Base-by-base conservation (phyloP, 495 filamentous ascomycete species). In the Penicillium ucsense region DNA sequence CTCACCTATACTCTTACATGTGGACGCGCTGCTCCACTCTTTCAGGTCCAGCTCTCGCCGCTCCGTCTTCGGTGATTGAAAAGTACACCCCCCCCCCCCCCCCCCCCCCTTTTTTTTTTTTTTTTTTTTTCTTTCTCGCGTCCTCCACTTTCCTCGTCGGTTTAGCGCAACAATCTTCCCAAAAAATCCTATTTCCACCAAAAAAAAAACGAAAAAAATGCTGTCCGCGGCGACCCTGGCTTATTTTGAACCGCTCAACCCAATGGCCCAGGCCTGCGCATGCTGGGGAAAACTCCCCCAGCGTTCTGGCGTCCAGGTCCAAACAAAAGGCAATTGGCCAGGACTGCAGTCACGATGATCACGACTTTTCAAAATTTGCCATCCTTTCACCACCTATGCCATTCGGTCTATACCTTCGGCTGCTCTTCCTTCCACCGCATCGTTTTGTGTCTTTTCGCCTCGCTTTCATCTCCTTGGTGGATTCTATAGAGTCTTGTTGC, bases 341-440 rank as follows among this genome's bases (percentile, higher is more conserved):
- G 56, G 54, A 52, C 57, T 64, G 64, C 62, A 65, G 68, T 64
- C 60, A 70, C 63, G 66, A 72, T 63, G 67, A 70, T 72, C 52
- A 75, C 61, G 71, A 72, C 57, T 62, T 47, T 56, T 50, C 39
- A 60, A 62, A 62, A 60, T 60, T 46, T 57, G 54, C 53, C 49
- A 49, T 56, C 60, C 60, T 64, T 64, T 61, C 20, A 64, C 63
- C 65, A 56, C 61, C 63, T 60, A 63, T 53, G 57, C 56, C 38
- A 56, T 53, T 57, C 47, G 48, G 53, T 55, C 54, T 45, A 57
- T 64, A 50, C 55, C 50, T 47, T 52, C 47, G 43, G 44, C 44
- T 61, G 47, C 46, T 51, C 55, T 54, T 53, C 55, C 53, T 47
- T 35, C 30, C 48, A 46, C 51, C n/a, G 11, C 39, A 58, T 51